Evolutionary conservation across 2,329 filamentous ascomycete species (phyloP), one percentile per base, ranked within the genome.

Genomic region (Leptographium lundbergii): DNA sequence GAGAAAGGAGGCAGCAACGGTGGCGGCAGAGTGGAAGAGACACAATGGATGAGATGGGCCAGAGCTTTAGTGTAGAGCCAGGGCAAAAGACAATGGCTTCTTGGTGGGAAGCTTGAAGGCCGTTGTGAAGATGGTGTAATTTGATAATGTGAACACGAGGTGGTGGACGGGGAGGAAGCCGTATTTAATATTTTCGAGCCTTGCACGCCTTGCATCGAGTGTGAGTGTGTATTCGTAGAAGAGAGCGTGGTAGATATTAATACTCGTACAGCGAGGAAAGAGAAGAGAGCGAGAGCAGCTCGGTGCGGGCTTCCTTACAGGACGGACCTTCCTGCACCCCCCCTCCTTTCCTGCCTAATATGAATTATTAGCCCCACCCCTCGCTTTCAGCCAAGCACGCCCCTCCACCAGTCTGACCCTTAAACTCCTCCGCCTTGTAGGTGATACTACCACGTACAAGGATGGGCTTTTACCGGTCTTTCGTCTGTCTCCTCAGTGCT

Each of bases 181-280:
- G 61, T 54, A 59, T 62, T 62, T 61, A 62, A 62, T 62, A 62
- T 62, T 61, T 52, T 22, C 29, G 22, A 60, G 34, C 42, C 51
- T 42, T 42, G 27, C 5, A 34, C 39, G 17, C 25, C 24, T 29
- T 45, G 17, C 29, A 17, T 17, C 17, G 17, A n/a, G 7, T 53
- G 50, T 53, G 32, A 6, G 32, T 34, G 32, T 34, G 32, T 34
- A 34, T 9, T 34, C 36, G 36, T 39, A 39, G 36, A 42, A 29
- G 50, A 22, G n/a, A 55, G 17, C 11, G 34, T 11, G 9, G 9
- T 32, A 32, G 27, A 51, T 27, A 29, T 51, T 34, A 53, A 53
- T 36, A 54, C 29, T 36, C 13, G 7, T 32, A 22, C 24, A 52
- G 48, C n/a, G 48, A 52, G 48, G 29, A 24, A 27, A 24, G 24